Percentiles rank a stretch among this genome's conserved stretches.
phyloP scores from a whole-genome alignment of 2,329 filamentous ascomycete genomes.

The Westerdykella aurantiaca region DNA sequence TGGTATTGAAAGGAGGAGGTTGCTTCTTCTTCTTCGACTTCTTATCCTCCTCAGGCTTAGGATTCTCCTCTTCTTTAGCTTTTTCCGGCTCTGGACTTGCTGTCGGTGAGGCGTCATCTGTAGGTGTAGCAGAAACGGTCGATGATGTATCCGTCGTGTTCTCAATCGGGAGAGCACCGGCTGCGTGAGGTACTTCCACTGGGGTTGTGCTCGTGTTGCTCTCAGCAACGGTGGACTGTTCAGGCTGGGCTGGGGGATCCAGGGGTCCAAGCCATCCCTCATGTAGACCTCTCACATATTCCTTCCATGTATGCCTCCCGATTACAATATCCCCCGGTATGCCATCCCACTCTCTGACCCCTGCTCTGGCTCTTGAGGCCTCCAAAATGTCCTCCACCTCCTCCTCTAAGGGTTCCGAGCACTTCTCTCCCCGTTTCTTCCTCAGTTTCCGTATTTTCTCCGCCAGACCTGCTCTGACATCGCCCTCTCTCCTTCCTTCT shows the following conservation, averaged over 20 bases:
- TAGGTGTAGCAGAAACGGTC: slow-evolving; percentile 8
- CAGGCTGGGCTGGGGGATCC: slow-evolving; percentile 49
- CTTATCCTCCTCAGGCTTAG: slow-evolving; percentile 14
- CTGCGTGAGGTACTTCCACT: slow-evolving; percentile 4
- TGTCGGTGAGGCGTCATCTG: slow-evolving; percentile 35
- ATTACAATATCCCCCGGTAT: slow-evolving; percentile 80
- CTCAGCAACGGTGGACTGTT: slow-evolving; percentile 25
- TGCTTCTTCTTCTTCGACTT: slow-evolving; percentile 51
- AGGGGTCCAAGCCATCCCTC: slow-evolving; percentile 94
- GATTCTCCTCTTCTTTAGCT: slow-evolving; percentile 29
- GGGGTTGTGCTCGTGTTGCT: background rate
- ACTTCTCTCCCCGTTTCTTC: slow-evolving; percentile 54
- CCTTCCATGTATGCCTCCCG: slow-evolving; percentile 92
- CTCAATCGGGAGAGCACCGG: slow-evolving; percentile 8
- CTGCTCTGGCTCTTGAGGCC: slow-evolving; percentile 58
- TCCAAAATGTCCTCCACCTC: slow-evolving; percentile 56
- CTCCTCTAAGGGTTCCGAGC: slow-evolving; percentile 40
- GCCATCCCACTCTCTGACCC: slow-evolving; percentile 66
- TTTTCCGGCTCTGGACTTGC: slow-evolving; percentile 24
- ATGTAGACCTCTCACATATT: slow-evolving; percentile 87
- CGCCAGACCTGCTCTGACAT: slow-evolving; percentile 79
- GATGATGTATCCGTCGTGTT: slow-evolving; percentile 2
- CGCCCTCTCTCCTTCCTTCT: slow-evolving; percentile 87
- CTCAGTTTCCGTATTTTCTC: slow-evolving; percentile 70
- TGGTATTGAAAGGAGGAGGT: slow-evolving; percentile 66